A percentile compares a stretch with the other conserved stretches of the same genome.
Conservation (phyloP, 306 rosid genomes). For the Gastrolobium bilobum region DNA sequence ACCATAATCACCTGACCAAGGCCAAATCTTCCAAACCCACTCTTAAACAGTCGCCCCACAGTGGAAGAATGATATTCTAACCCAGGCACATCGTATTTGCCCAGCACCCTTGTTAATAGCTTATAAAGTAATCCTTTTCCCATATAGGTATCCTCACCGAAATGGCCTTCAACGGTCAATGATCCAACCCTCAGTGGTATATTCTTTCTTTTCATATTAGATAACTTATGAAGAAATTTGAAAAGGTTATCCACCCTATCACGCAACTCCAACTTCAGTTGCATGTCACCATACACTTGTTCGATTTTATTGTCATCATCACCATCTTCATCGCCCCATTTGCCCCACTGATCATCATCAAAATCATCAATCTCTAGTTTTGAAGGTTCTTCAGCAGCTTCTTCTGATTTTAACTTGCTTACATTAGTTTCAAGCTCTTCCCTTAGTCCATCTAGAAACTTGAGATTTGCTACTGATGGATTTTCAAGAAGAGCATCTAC, state of each 20-base stretch:
- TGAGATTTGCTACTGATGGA: conserved; percentile 72
- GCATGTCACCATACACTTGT: conserved; percentile 73
- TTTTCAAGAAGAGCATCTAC: conserved; percentile 88
- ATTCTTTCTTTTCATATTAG: conserved; percentile 69
- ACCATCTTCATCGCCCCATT: conserved; percentile 94
- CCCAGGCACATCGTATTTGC: conserved; percentile 76
- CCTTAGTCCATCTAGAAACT: conserved; percentile 82
- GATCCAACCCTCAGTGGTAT: conserved; percentile 71
- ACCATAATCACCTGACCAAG: conserved; percentile 84
- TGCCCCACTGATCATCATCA: conserved; percentile 93
- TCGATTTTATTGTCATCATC: conserved; percentile 61
- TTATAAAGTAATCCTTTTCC: conserved; percentile 80
- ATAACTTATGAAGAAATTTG: conserved; percentile 87
- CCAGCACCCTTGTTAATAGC: conserved; percentile 72
- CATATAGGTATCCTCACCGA: conserved; percentile 65
- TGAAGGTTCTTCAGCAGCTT: conserved; percentile 54
- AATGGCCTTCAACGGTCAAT: conserved; percentile 61
- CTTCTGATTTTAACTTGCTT: conserved; percentile 64
- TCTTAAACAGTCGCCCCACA: conserved; percentile 86
- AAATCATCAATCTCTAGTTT: conserved; percentile 70
- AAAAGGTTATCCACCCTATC: conserved; percentile 87
- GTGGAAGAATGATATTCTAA: conserved; percentile 96
- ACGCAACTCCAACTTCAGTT: conserved; percentile 93
- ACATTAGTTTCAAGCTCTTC: conserved; percentile 82
- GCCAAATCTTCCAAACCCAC: conserved; percentile 97